Base-by-base conservation (phyloP, 495 filamentous ascomycete genomes). In the Glonium stellatum region DNA sequence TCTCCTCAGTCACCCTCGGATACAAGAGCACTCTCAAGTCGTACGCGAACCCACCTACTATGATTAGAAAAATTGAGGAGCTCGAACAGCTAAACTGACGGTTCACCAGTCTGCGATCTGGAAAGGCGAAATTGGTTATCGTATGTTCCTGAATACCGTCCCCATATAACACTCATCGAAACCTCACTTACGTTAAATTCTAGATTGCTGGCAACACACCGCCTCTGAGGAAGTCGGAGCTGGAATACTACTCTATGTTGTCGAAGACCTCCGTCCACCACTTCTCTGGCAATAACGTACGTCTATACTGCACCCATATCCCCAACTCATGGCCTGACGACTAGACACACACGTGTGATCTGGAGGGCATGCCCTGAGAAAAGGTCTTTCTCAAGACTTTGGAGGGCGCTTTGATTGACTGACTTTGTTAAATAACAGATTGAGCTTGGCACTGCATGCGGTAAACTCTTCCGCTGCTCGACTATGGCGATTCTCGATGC, bases 11-110 rank as follows among this genome's bases (percentile, higher is more conserved):
- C 73, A 89, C 85, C 62, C 81, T 96, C 64, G 93, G 93, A 67
- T 93, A 95, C 84, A 92, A 95, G 78, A 92, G 88, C 60, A 96
- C 91, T 71, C 87, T 97, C 75, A 98, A 98, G 86, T 85, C 84
- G 48, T 51, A 51, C 23, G 48, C 13, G 5, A 51, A 23, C 48
- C 48, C 13, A 18, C 4, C 13, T 46, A 10, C 18, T 15, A 18
- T 5, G 6, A 1, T 48, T 18, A n/a, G 1, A 0, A 9, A 9
- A 22, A 51, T 51, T 25, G 10, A 8, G 3, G 18, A 15, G 15
- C 21, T 22, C 19, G 21, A 25, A 1, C 23, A 15, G 9, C 48
- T 5, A 15, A 6, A 25, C 10, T 23, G 11, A 23, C 23, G 12
- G 25, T 25, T 9, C 1, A 25, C 48, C 6, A 51, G 48, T 58